Base-by-base conservation (phyloP, 768 basidiomycete species). In the Pleurotus citrinopileatus region DNA sequence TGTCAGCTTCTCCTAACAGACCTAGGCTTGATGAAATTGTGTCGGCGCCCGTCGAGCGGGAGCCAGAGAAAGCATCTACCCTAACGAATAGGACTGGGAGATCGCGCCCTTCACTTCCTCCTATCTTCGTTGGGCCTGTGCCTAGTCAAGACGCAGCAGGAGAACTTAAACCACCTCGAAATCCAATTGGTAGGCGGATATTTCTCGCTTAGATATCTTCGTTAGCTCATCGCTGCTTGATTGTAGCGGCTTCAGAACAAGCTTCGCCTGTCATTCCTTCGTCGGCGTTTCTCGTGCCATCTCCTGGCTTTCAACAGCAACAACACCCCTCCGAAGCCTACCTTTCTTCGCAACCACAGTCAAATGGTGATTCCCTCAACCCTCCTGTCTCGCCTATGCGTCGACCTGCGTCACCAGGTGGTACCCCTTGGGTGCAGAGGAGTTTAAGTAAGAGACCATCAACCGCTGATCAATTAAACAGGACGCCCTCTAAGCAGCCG, bases 241-340 rank as follows among this genome's bases (percentile, higher is more conserved):
- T n/a, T n/a, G n/a, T n/a, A n/a, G n/a, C n/a, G n/a, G n/a, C n/a
- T n/a, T 50, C 47, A n/a, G 19, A 19, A 15, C 29, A 50, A 50
- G 34, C 20, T 37, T 50, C 47, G 17, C 47, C 47, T 17, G 34
- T 55, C 9, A 22, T 37, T 3, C 57, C 57, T 13, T 55, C 54
- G 2, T 51, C 54, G 12, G 54, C 53, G 15, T 55, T 51, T 37
- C 9, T 56, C 5, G 55, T 55, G 17, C 58, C 58, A 3, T 58
- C 59, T 3, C 59, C 59, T 8, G 20, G 23, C 12, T 26, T 55
- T 10, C 57, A 28, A 38, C 37, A 44, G 4, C 38, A 40, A 19
- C 9, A 36, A 3, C 3, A 34, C 6, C 22, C 20, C 10, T 44
- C 42, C 3, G 7, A 26, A 44, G 10, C 13, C 10, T 5, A 23